Percentiles rank a stretch among this genome's conserved stretches.
These are phyloP conservation scores for Aspergillus pseudoviridinutans DNA, from an alignment of 2,329 filamentous ascomycete species.

Conservation along the genomic window DNA sequence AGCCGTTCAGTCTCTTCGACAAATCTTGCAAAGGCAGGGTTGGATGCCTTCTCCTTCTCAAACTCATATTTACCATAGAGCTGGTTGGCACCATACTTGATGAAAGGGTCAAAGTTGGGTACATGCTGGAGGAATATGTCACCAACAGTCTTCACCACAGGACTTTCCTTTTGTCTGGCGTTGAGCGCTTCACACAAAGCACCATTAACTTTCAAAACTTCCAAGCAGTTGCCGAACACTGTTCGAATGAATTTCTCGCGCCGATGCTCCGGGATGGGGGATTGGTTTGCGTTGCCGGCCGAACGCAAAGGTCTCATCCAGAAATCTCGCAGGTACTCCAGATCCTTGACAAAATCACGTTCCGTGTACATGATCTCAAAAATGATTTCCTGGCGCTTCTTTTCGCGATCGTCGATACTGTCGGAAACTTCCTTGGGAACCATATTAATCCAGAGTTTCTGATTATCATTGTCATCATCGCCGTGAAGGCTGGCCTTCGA, in stretches of 20 bases:
- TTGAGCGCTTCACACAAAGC: constrained; percentile 85
- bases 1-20: constrained; percentile 94
- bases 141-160: constrained; percentile 82
- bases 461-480: constrained; percentile 87
- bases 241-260: constrained; percentile 88
- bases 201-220: constrained; percentile 89
- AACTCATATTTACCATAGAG: constrained; percentile 97
- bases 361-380: constrained; percentile 99
- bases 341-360: constrained; percentile 96
- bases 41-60: constrained; percentile 87
- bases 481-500: constrained; percentile 67
- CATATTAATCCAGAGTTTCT: constrained; percentile 99
- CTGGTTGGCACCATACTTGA: constrained; percentile 92
- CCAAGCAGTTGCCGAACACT: constrained; percentile 94
- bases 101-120: constrained; percentile 91
- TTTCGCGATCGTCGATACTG: constrained; percentile 81
- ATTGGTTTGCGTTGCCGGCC: constrained; percentile 59
- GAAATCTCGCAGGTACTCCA: constrained; percentile 96
- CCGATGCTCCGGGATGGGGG: constrained; percentile 82
- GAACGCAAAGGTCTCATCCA: constrained; percentile 92
- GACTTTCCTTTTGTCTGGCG: constrained; percentile 81
- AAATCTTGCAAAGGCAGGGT: constrained; percentile 80
- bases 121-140: constrained; percentile 93
- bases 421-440: constrained; percentile 94
- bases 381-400: constrained; percentile 97